A percentile compares a stretch with the other conserved stretches of the same genome.
phyloP scores from a whole-genome alignment of 1,284 basidiomycete genomes.

The Singerocomus inundabilis region DNA sequence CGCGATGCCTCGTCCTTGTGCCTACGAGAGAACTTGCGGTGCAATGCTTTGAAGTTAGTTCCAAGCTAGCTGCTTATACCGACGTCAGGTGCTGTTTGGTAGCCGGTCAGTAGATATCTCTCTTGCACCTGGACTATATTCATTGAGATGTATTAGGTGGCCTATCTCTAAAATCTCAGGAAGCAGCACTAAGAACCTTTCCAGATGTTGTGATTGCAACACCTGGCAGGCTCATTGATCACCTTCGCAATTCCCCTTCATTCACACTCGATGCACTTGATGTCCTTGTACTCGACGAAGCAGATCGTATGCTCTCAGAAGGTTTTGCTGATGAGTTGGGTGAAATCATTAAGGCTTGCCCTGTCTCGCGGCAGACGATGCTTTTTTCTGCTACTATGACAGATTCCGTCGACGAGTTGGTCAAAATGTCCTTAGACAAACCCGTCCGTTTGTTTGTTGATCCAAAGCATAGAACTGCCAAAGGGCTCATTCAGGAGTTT shows the following conservation, averaged over 20 bases:
- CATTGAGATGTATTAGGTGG: constrained; percentile 57
- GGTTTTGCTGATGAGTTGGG: constrained; percentile 95
- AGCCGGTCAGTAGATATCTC: constrained; percentile 56
- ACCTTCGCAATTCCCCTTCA: constrained; percentile 91
- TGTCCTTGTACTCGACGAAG: constrained; percentile 94
- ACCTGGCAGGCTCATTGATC: constrained; percentile 94
- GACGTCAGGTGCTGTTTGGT: constrained; percentile 88
- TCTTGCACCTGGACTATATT: constrained; percentile 11
- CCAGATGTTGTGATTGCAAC: constrained; percentile 95
- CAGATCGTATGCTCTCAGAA: constrained; percentile 96
- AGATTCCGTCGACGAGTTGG: constrained; percentile 91
- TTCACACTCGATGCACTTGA: constrained; percentile 94
- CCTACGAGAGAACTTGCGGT: constrained; percentile 94
- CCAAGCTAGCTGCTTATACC: constrained; percentile 80
- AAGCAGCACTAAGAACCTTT: constrained; percentile 77
- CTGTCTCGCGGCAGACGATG: constrained; percentile 92
- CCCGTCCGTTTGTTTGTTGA: constrained; percentile 96
- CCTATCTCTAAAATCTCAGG: constrained; percentile 89
- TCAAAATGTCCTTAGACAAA: constrained; percentile 87
- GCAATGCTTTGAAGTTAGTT: constrained; percentile 91
- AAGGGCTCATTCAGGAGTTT: constrained; percentile 94
- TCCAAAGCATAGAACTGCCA: constrained; percentile 85
- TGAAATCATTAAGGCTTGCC: constrained; percentile 92
- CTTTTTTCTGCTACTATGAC: constrained; percentile 99
- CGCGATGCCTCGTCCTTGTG: constrained; percentile 89